phyloP scores from a whole-genome alignment of 495 filamentous ascomycete genomes.

The Opeltia flavorubescens region DNA sequence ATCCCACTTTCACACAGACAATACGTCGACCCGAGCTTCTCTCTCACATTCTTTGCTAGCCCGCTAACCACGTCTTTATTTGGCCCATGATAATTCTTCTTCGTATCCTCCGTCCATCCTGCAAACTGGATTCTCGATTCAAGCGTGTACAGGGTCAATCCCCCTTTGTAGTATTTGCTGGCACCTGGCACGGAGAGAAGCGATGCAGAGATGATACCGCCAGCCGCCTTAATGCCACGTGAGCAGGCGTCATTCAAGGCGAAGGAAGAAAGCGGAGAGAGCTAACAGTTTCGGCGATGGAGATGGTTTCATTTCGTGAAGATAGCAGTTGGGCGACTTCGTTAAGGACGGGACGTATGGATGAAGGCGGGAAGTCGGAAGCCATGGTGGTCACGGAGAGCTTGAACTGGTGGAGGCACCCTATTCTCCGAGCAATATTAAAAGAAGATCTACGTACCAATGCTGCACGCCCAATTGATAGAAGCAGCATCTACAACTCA shows the following conservation, averaged over 20 bases:
- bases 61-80: conserved; percentile 39
- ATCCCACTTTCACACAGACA: conserved; percentile 46
- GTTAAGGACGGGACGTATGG: conserved; percentile 31
- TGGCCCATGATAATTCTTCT: conserved; percentile 38
- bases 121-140: conserved; percentile 44
- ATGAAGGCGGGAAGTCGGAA: conserved; percentile 29
- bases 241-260: neutral
- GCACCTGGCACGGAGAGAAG: conserved; percentile 42
- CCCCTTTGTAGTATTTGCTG: conserved; percentile 41
- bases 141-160: conserved; percentile 48
- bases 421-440: no score
- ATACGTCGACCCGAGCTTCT: conserved; percentile 37
- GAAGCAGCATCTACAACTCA: no score
- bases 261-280: conserved; percentile 1
- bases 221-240: conserved; percentile 33
- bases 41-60: conserved; percentile 40
- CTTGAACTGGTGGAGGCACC: no score
- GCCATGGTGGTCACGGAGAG: no score
- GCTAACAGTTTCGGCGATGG: conserved; percentile 45
- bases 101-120: conserved; percentile 41
- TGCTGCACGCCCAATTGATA: no score
- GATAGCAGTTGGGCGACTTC: conserved; percentile 39
- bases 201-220: conserved; percentile 43
- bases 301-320: conserved; percentile 36
- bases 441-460: no score